Percentiles rank a stretch among this genome's conserved stretches.
phyloP scores from a whole-genome alignment of 257 asterid species.

The Marsdenia floribunda region DNA sequence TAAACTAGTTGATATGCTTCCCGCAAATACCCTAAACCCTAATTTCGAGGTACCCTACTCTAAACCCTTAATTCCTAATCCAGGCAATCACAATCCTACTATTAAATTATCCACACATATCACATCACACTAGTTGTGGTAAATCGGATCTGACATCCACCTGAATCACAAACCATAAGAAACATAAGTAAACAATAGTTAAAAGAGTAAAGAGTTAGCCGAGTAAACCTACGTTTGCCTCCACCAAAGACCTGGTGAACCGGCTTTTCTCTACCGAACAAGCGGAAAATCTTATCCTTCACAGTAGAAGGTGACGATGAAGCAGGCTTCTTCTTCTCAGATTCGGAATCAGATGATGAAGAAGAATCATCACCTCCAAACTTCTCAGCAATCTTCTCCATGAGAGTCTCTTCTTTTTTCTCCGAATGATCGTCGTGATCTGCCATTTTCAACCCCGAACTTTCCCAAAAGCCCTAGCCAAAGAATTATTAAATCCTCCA shows the following conservation, averaged over 20 bases:
- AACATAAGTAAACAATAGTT: not conserved
- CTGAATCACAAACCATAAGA: not conserved
- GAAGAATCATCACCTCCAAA: slow-evolving; percentile 45
- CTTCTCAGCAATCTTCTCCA: slow-evolving; percentile 57
- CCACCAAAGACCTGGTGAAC: slow-evolving; percentile 82
- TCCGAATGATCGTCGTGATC: slow-evolving; percentile 70
- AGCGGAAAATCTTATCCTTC: slow-evolving; percentile 43
- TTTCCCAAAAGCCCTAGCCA: slow-evolving; percentile 3
- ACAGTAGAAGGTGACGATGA: slow-evolving; percentile 35
- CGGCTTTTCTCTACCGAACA: slow-evolving; percentile 68
- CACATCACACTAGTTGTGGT: not conserved
- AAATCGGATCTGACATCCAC: slow-evolving; percentile 3
- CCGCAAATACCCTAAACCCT: slow-evolving; percentile 1
- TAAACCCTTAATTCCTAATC: not conserved
- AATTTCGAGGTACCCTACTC: not conserved
- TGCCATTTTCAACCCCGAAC: slow-evolving; percentile 44
- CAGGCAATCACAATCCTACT: not conserved
- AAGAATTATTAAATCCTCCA: not conserved
- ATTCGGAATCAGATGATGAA: slow-evolving; percentile 52
- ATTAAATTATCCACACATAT: not conserved
- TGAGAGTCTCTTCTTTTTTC: slow-evolving; percentile 54
- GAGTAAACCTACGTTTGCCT: slow-evolving; percentile 62
- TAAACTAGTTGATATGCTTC: not conserved
- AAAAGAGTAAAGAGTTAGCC: not conserved
- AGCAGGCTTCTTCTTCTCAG: slow-evolving; percentile 29